Base-by-base conservation (phyloP, 208 protist species). In the Jaenimonas drosophilae region DNA sequence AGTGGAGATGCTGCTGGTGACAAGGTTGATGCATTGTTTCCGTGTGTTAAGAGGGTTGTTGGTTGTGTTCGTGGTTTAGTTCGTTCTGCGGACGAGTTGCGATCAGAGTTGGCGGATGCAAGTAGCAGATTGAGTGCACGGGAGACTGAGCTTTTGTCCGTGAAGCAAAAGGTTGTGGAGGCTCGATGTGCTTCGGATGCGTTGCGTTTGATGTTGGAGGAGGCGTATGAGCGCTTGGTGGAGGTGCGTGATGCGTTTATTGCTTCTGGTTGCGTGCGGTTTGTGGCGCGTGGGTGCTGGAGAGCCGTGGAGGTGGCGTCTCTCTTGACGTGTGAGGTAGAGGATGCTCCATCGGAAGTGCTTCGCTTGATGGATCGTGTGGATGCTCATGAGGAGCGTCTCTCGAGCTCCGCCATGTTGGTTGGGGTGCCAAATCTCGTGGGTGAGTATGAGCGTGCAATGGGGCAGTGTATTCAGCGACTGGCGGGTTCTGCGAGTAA, bases 1-100 rank as follows among this genome's bases (percentile, higher is more conserved):
- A 12, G 50, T 43, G 2, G 19, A 1, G n/a, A 21, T 4, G 41
- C 24, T 14, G 20, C 43, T 0, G 43, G 1, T 11, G 23, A 34
- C 3, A 37, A 43, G 24, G 50, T 46, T 17, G 14, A 16, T 14
- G 34, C 34, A 0, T 48, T 61, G 23, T 28, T 61, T 39, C 19
- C 36, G n/a, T n/a, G n/a, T n/a, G n/a, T n/a, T n/a, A n/a, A n/a
- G n/a, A n/a, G n/a, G n/a, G n/a, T n/a, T n/a, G n/a, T n/a, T n/a
- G n/a, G n/a, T n/a, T n/a, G n/a, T n/a, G n/a, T n/a, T n/a, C n/a
- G n/a, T n/a, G n/a, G n/a, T n/a, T n/a, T n/a, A n/a, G n/a, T n/a
- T n/a, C n/a, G n/a, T n/a, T n/a, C n/a, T n/a, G n/a, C n/a, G n/a
- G n/a, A n/a, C 9, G 30, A 14, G 30, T 7, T n/a, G 30, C 7